Conservation (phyloP, 2,329 filamentous ascomycete genomes). For the Basipetospora chlamydospora region DNA sequence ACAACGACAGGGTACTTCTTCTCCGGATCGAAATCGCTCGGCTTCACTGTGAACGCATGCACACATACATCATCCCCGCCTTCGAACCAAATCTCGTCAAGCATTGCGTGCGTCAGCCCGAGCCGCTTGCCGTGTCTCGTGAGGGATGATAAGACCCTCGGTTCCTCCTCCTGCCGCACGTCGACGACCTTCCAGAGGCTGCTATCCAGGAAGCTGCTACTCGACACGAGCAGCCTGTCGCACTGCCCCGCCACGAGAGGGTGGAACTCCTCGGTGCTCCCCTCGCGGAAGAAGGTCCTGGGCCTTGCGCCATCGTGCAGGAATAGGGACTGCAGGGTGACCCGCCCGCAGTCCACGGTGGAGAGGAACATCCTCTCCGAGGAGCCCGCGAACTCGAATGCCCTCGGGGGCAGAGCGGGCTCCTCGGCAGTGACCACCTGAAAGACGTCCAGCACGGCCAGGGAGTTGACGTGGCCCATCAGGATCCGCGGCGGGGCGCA, state of each 20-base stretch:
- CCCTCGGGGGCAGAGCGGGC: slow-evolving; percentile 15
- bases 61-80: slow-evolving; percentile 20
- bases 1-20: slow-evolving; percentile 23
- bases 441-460: slow-evolving; percentile 15
- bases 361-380: slow-evolving; percentile 19
- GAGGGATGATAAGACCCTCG: slow-evolving; percentile 1
- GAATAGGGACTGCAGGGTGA: slow-evolving; percentile 17
- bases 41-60: slow-evolving; percentile 25
- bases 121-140: slow-evolving; percentile 15
- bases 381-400: slow-evolving; percentile 20
- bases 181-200: slow-evolving; percentile 21
- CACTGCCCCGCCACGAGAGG: slow-evolving; percentile 13
- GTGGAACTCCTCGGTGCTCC: slow-evolving; percentile 15
- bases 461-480: slow-evolving; percentile 15
- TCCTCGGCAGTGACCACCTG: slow-evolving; percentile 13
- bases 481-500: slow-evolving; percentile 15
- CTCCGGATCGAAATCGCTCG: slow-evolving; percentile 20
- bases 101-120: slow-evolving; percentile 20
- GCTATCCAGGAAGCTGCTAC: slow-evolving; percentile 22
- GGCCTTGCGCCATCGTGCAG: slow-evolving; percentile 14
- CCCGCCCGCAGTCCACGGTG: slow-evolving; percentile 19
- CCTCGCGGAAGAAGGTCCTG: slow-evolving; percentile 12
- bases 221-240: slow-evolving; percentile 20
- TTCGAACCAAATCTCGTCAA: slow-evolving; percentile 25
- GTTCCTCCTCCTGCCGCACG: neutral